Base-by-base conservation (phyloP, 2,329 filamentous ascomycete genomes). In the Hysterium pulicare region DNA sequence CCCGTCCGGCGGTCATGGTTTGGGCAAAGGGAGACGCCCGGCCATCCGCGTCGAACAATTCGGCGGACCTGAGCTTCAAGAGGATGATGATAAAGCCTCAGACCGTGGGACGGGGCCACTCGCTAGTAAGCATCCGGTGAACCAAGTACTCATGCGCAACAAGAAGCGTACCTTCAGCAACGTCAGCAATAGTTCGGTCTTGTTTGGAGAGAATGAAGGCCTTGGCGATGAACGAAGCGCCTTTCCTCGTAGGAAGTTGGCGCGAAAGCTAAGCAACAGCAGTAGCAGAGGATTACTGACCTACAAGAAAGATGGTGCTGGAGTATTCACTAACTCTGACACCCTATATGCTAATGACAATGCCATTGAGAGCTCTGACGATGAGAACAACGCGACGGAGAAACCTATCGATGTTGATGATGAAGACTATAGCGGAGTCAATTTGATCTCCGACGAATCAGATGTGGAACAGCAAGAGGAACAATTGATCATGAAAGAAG, bases 381-480 rank as follows among this genome's bases (percentile, higher is more conserved):
- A 56, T 8, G 50, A 51, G 13, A 22, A 42, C 5, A 36, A 40
- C 33, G 47, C 23, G 33, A 38, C 45, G 16, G 38, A 42, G 22
- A 36, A 45, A 22, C 40, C 22, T 15, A 42, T 48, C 19, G 35
- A 51, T 28, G 39, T 46, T 42, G 62, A 67, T 38, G 65, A 68
- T 48, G 66, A 69, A 48, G 81, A 84, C 46, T 86, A 89, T 57
- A 81, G 77, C 40, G 84, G 81, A 28, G 84, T 94, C 46, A 86
- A 91, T 60, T 81, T 89, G 38, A 84, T 94, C 47, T 87, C 80
- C 55, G 84, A 81, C 9, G 87, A 90, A 48, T 84, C 88, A 51
- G 81, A 87, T 74, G 81, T 91, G 42, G 79, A 86, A 59, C 80
- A 83, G 74, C 77, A 82, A 72, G 87, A 93, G 77, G 87, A 90